Conservation (phyloP, 1,284 basidiomycete genomes). For the Vanrija pseudolonga region DNA sequence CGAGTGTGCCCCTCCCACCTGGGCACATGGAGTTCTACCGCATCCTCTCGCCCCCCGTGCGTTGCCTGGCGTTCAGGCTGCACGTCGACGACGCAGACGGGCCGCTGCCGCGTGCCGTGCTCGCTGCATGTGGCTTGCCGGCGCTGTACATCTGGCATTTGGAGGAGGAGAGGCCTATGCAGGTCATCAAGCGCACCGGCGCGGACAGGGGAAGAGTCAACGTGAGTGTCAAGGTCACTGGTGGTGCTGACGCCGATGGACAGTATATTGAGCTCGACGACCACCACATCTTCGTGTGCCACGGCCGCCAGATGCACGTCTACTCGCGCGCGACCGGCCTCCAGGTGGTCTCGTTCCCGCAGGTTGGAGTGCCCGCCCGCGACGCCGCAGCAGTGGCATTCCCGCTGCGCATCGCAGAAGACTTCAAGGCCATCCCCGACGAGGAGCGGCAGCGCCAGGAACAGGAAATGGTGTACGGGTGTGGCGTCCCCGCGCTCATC, state of each 20-base stretch:
- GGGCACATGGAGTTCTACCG: conserved; percentile 38
- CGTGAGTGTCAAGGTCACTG: conserved; percentile 10
- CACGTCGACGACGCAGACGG: conserved; percentile 28
- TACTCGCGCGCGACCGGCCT: conserved; percentile 26
- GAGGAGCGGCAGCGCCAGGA: background rate
- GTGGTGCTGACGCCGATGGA: conserved; percentile 6
- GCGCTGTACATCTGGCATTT: conserved; percentile 39
- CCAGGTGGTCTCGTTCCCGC: conserved; percentile 25
- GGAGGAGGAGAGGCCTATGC: conserved; percentile 27
- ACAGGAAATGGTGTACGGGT: background rate
- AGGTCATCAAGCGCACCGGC: conserved; percentile 17
- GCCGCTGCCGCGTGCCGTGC: conserved; percentile 21
- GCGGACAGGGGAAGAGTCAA: conserved; percentile 16
- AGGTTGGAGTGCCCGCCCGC: background rate
- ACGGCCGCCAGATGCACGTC: conserved; percentile 21
- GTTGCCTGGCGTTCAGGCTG: conserved; percentile 34
- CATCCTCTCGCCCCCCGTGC: conserved; percentile 27
- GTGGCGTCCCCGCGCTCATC: conserved; percentile 8
- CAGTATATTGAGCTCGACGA: conserved; percentile 49
- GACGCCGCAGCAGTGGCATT: conserved; percentile 3
- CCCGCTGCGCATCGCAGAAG: conserved; percentile 6
- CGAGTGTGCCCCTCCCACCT: conserved; percentile 19
- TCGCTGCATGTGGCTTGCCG: conserved; percentile 26
- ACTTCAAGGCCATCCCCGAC: conserved; percentile 16
- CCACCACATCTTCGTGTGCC: conserved; percentile 39